These are phyloP conservation scores for Sisymbrium irio DNA, from an alignment of 345 rosid genomes.

Conservation along the genomic window DNA sequence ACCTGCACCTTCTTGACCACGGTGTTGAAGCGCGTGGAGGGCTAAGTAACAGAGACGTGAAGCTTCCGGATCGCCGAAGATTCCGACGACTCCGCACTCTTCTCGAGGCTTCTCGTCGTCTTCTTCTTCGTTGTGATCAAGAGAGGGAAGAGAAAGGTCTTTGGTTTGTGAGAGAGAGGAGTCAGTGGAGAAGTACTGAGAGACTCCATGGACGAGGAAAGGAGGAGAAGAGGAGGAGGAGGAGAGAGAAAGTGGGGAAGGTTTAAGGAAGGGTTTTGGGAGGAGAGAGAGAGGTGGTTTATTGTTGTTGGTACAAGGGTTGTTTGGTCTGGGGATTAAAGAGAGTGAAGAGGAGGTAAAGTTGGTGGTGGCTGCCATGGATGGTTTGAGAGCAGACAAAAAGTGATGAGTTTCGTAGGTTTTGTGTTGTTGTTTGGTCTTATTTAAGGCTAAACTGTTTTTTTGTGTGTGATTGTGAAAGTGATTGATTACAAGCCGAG, in stretches of 20 bases:
- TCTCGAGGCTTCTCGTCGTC: slow-evolving; percentile 83
- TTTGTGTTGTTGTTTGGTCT: slow-evolving; percentile 9
- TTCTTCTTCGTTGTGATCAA: slow-evolving; percentile 25
- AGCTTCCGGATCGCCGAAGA: slow-evolving; percentile 90
- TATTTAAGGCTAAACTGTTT: background rate
- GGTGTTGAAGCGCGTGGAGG: slow-evolving; percentile 92
- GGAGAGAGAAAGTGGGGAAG: slow-evolving; percentile 33
- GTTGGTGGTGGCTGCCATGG: slow-evolving; percentile 45
- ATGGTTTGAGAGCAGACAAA: background rate
- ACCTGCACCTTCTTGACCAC: slow-evolving; percentile 99
- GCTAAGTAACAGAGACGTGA: slow-evolving; percentile 90
- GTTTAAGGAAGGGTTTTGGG: slow-evolving; percentile 47
- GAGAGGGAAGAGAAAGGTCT: slow-evolving; percentile 19
- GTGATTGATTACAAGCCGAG: background rate
- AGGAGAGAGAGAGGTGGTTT: slow-evolving; percentile 4
- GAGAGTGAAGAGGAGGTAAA: slow-evolving; percentile 34
- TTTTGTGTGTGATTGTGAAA: background rate
- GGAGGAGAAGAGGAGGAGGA: slow-evolving; percentile 29
- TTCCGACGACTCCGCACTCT: slow-evolving; percentile 98
- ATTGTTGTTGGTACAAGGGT: slow-evolving; percentile 4
- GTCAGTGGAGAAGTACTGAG: slow-evolving; percentile 44
- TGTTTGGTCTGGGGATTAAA: slow-evolving; percentile 28
- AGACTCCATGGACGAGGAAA: slow-evolving; percentile 19
- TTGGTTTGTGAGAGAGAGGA: slow-evolving; percentile 6
- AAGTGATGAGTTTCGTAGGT: background rate